A percentile compares a stretch with the other conserved stretches of the same genome.
Conservation (phyloP, 805 yeast genomes). For the Clavispora phyllophila region DNA sequence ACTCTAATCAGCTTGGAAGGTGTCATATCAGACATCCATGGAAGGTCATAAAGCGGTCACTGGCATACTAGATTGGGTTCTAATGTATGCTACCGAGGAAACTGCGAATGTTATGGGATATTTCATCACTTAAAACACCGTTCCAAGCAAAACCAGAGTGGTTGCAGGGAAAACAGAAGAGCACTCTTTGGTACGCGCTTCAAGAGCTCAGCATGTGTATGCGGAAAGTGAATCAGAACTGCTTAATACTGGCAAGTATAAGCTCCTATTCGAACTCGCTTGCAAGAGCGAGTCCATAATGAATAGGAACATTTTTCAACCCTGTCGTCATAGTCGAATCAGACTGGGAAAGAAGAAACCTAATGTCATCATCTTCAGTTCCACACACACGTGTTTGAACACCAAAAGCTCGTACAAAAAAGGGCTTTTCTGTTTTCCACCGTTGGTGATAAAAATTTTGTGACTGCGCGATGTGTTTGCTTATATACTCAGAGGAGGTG, state of each 20-base stretch:
- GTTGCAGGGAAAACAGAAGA: not conserved
- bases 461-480: not conserved
- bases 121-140: slow-evolving; percentile 59
- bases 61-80: slow-evolving; percentile 80
- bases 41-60: slow-evolving; percentile 87
- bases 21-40: slow-evolving; percentile 80
- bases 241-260: slow-evolving; percentile 85
- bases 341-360: slow-evolving; percentile 86
- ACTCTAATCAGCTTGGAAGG: not conserved
- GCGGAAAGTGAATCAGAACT: slow-evolving; percentile 47
- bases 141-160: not conserved
- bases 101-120: slow-evolving; percentile 85
- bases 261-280: slow-evolving; percentile 45
- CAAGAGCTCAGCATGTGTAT: slow-evolving; percentile 15
- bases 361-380: slow-evolving; percentile 39
- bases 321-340: slow-evolving; percentile 93
- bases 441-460: not conserved
- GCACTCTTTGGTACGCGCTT: slow-evolving; percentile 25
- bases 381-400: slow-evolving; percentile 8
- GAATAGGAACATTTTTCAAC: slow-evolving; percentile 47
- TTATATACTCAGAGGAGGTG: not conserved
- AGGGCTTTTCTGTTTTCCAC: slow-evolving; percentile 8
- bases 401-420: slow-evolving; percentile 20
- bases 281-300: slow-evolving; percentile 34
- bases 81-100: slow-evolving; percentile 88